Percentiles rank a stretch among this genome's conserved stretches.
phyloP scores from a whole-genome alignment of 345 rosid species.

The Cardiospermum halicacabum region DNA sequence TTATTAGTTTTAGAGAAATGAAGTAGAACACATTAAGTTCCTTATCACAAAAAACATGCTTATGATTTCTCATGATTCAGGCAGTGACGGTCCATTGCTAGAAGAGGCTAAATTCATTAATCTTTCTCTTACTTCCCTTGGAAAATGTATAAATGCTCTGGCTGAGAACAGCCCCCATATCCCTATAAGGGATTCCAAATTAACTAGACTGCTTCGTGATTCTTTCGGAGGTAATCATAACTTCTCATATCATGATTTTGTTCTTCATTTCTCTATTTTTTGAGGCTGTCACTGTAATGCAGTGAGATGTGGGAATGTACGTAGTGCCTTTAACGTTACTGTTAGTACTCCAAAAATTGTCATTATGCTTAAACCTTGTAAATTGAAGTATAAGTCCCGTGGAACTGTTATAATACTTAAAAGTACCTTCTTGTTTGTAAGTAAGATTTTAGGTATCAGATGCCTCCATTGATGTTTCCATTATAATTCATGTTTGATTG shows the following conservation, averaged over 20 bases:
- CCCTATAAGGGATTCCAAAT: slow-evolving; percentile 91
- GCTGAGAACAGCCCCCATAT: slow-evolving; percentile 91
- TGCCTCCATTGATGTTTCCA: not conserved
- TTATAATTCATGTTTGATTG: not conserved
- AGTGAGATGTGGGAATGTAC: not conserved
- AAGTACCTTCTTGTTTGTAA: not conserved
- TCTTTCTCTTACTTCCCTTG: slow-evolving; percentile 87
- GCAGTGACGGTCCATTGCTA: slow-evolving; percentile 80
- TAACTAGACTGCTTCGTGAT: slow-evolving; percentile 94
- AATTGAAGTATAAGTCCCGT: not conserved
- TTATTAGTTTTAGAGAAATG: slow-evolving; percentile 4
- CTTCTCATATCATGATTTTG: no score
- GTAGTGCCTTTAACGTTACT: not conserved
- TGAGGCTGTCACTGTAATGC: not conserved
- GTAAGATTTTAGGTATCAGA: not conserved
- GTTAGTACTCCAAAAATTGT: not conserved
- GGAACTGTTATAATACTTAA: not conserved
- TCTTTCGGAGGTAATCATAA: slow-evolving; percentile 74
- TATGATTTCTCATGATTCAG: slow-evolving; percentile 38
- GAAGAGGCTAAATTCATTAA: slow-evolving; percentile 96
- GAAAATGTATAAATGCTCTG: slow-evolving; percentile 94
- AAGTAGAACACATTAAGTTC: not conserved
- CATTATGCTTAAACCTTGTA: not conserved
- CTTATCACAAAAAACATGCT: not conserved
- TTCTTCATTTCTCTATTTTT: no score